These are phyloP conservation scores for Neonectria magnoliae DNA, from an alignment of 2,329 filamentous ascomycete species.

Conservation along the genomic window DNA sequence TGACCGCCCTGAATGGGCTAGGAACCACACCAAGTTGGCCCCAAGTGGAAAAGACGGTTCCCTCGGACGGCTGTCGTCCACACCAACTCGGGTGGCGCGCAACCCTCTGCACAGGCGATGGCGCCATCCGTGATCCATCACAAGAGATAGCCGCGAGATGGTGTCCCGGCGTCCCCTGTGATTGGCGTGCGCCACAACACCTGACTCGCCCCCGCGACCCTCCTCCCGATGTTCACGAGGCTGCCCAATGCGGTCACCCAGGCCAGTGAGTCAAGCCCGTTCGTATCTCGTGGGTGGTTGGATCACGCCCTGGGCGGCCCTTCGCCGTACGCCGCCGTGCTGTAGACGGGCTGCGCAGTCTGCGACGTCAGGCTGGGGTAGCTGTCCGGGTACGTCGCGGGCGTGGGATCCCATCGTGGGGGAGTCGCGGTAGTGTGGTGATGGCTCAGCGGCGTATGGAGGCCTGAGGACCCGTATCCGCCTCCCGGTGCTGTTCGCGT, in stretches of 20 bases:
- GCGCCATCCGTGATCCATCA: slow-evolving; percentile 35
- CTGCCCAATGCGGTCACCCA: slow-evolving; percentile 41
- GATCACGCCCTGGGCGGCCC: slow-evolving; percentile 53
- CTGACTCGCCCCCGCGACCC: slow-evolving; percentile 49
- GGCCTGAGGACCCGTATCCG: slow-evolving; percentile 53
- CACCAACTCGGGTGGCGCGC: slow-evolving; percentile 9
- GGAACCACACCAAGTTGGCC: slow-evolving; percentile 15
- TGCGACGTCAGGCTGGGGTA: slow-evolving; percentile 53
- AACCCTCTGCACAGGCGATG: slow-evolving; percentile 34
- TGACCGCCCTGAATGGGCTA: slow-evolving; percentile 35
- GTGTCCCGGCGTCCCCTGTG: slow-evolving; percentile 34
- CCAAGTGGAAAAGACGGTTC: slow-evolving; percentile 7
- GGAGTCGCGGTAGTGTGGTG: slow-evolving; percentile 51
- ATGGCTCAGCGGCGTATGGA: slow-evolving; percentile 53
- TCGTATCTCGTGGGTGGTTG: slow-evolving; percentile 27
- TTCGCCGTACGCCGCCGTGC: slow-evolving; percentile 54
- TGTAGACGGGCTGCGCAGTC: slow-evolving; percentile 52
- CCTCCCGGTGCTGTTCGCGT: slow-evolving; percentile 44
- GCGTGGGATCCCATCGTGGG: slow-evolving; percentile 54
- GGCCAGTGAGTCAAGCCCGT: slow-evolving; percentile 28
- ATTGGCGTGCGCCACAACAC: slow-evolving; percentile 53
- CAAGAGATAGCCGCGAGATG: slow-evolving; percentile 27
- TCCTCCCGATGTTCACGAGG: slow-evolving; percentile 46
- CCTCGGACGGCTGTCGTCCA: slow-evolving; percentile 12
- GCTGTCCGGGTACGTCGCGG: slow-evolving; percentile 50